Conservation (phyloP, 345 rosid species). For the Garcia nutans region DNA sequence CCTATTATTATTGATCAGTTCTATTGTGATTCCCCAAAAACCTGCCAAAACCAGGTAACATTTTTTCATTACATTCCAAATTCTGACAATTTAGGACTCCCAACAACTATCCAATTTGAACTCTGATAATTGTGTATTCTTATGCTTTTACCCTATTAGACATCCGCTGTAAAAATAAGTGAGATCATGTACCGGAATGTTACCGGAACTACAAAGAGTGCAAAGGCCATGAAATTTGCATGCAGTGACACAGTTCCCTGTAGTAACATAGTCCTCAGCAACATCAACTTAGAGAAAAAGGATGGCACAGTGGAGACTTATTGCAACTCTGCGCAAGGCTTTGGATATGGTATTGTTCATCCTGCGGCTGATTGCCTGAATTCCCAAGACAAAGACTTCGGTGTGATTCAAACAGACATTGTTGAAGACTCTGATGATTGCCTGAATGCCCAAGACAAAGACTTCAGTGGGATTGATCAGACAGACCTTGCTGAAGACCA, state of each 20-base stretch:
- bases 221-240: constrained; percentile 77
- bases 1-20: constrained; percentile 94
- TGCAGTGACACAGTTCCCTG: constrained; percentile 94
- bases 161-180: constrained; percentile 76
- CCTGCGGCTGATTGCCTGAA: constrained; percentile 88
- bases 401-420: neutral
- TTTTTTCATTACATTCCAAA: neutral
- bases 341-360: constrained; percentile 70
- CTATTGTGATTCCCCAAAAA: constrained; percentile 87
- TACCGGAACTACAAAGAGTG: constrained; percentile 71
- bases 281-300: constrained; percentile 68
- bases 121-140: neutral
- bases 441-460: constrained; percentile 63
- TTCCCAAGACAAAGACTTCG: constrained; percentile 55
- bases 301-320: constrained; percentile 81
- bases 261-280: constrained; percentile 69
- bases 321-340: constrained; percentile 90
- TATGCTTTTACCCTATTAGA: constrained; percentile 37
- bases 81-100: neutral
- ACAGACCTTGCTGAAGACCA: neutral
- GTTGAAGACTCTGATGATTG: constrained; percentile 42
- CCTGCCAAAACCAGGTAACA: constrained; percentile 78
- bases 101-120: neutral
- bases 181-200: constrained; percentile 88
- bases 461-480: constrained; percentile 6